Evolutionary conservation across 148 eudicot genomes (phyloP).

Genomic region (Camellia lanceoleosa): DNA sequence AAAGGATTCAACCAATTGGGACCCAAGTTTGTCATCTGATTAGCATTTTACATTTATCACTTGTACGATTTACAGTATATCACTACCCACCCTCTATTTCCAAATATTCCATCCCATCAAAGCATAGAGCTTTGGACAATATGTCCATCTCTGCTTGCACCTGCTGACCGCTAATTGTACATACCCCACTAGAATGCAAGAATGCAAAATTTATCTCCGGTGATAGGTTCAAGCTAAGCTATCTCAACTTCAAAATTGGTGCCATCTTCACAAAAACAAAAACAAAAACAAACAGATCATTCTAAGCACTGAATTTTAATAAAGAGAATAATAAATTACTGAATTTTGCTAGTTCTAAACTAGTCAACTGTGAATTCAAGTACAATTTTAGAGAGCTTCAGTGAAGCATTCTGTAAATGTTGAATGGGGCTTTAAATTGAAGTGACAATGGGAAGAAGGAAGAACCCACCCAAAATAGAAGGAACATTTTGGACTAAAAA

Average conservation of each 20-base stretch:
- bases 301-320: not conserved
- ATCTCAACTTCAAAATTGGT: not conserved
- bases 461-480: constrained; percentile 10
- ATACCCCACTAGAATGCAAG: not conserved
- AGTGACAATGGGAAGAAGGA: not conserved
- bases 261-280: not conserved
- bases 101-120: too few relatives aligned
- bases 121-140: too few relatives aligned
- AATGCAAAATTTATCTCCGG: not conserved
- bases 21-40: too few relatives aligned
- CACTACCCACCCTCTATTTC: too few relatives aligned
- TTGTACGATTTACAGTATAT: too few relatives aligned
- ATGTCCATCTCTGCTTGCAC: too few relatives aligned
- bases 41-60: too few relatives aligned
- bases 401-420: not conserved
- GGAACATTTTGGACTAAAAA: not conserved
- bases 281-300: not conserved
- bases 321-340: constrained; percentile 3
- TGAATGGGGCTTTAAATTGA: constrained; percentile 9
- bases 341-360: constrained; percentile 11
- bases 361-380: constrained; percentile 9
- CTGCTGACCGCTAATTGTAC: too few relatives aligned
- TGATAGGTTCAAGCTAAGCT: not conserved
- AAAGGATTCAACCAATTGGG: too few relatives aligned
- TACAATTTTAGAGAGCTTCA: constrained; percentile 5